Conservation (phyloP, 1,284 basidiomycete species). For the Irpex sp. region DNA sequence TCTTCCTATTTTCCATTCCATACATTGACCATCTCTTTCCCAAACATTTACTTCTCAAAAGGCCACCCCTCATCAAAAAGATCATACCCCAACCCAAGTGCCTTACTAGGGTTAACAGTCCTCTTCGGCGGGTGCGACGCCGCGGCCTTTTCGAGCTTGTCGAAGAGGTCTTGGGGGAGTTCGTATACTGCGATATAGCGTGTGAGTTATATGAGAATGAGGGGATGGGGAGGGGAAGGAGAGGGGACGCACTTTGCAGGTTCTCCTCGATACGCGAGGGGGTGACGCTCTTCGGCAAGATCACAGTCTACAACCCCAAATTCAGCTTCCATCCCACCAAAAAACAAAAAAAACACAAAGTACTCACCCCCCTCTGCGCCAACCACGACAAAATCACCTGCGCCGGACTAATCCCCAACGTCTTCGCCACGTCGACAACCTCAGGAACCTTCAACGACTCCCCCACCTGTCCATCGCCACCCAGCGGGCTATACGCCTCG, state of each 20-base stretch:
- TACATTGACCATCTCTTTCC: too few species aligned
- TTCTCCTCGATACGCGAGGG: constrained; percentile 72
- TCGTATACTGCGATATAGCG: constrained; percentile 38
- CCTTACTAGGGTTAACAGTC: constrained; percentile 58
- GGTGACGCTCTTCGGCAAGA: constrained; percentile 79
- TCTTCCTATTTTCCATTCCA: too few species aligned
- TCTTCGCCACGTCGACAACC: constrained; percentile 44
- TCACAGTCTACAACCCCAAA: constrained; percentile 45
- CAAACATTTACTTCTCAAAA: not conserved
- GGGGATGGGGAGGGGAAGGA: too few species aligned
- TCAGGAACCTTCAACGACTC: constrained; percentile 52
- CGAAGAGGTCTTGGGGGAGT: constrained; percentile 52
- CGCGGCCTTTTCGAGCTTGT: constrained; percentile 59
- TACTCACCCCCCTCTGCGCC: constrained; percentile 68
- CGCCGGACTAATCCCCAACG: constrained; percentile 72
- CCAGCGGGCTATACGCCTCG: constrained; percentile 79
- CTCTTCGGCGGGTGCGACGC: constrained; percentile 47
- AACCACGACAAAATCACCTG: constrained; percentile 81
- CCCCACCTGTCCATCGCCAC: constrained; percentile 57
- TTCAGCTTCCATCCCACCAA: not conserved
- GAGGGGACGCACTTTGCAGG: constrained; percentile 42
- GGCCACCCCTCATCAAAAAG: constrained; percentile 48
- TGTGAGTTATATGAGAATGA: too few species aligned
- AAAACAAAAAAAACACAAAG: not conserved
- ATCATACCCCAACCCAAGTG: constrained; percentile 60